These are phyloP conservation scores for Cystobasidiaceae sp. DNA, from an alignment of 1,284 basidiomycete genomes.

Conservation along the genomic window DNA sequence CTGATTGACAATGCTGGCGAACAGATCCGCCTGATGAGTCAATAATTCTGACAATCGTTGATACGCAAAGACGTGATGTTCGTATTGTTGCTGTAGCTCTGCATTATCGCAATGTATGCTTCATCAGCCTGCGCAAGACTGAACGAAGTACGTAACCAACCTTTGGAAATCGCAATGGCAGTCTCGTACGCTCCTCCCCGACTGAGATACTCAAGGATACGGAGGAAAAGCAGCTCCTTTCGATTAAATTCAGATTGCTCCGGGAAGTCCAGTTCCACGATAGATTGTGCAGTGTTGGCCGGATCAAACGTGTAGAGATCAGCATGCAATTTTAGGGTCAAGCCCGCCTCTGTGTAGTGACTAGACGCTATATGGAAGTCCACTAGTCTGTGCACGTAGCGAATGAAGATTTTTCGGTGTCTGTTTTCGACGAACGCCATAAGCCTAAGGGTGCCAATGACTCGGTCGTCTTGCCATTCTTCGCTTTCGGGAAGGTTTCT, in stretches of 20 bases:
- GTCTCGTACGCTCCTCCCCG: conserved; percentile 95
- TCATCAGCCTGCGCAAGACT: no score
- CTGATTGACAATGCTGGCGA: conserved; percentile 75
- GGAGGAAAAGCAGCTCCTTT: conserved; percentile 60
- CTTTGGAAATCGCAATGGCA: conserved; percentile 83
- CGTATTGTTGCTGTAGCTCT: conserved; percentile 68
- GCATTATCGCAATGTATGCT: neutral
- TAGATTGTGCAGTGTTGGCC: conserved; percentile 63
- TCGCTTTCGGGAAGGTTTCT: conserved; percentile 91
- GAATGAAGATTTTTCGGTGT: conserved; percentile 53
- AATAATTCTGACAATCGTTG: conserved; percentile 76
- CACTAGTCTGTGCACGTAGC: conserved; percentile 90
- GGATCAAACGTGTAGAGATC: conserved; percentile 79
- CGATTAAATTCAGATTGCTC: conserved; percentile 90
- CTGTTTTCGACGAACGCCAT: conserved; percentile 55
- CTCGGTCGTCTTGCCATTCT: conserved; percentile 75
- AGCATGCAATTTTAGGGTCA: conserved; percentile 87
- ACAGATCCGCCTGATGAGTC: conserved; percentile 68
- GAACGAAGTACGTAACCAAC: no score
- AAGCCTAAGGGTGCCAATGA: conserved; percentile 82
- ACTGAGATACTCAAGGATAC: conserved; percentile 50
- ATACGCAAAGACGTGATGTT: conserved; percentile 81
- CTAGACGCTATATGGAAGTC: conserved; percentile 56
- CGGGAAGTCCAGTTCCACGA: conserved; percentile 63
- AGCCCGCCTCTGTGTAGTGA: conserved; percentile 62